Percentiles rank a stretch among this genome's conserved stretches.
Evolutionary conservation across 768 basidiomycete genomes (phyloP).

Genomic region (Phylloporus sp.): DNA sequence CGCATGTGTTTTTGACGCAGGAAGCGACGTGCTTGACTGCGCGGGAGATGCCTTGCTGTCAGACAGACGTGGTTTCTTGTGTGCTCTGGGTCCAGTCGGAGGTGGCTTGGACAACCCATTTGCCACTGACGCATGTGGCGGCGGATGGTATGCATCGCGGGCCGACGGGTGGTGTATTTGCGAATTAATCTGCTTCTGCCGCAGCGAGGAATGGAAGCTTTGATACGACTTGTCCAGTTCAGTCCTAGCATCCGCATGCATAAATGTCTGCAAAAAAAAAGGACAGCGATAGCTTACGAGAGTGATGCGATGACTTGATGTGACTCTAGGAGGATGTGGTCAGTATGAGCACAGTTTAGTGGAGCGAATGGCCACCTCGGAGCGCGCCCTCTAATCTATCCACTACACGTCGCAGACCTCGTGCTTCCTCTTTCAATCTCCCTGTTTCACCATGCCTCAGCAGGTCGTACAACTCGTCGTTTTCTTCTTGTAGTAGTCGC

Average conservation of each 20-base stretch:
- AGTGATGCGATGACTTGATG: conserved; percentile 66
- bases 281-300: conserved; percentile 51
- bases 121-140: conserved; percentile 28
- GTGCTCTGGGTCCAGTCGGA: conserved; percentile 76
- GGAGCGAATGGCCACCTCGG: conserved; percentile 49
- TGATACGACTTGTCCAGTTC: conserved; percentile 79
- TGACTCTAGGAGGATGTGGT: conserved; percentile 51
- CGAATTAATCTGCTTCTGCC: conserved; percentile 35
- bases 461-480: conserved; percentile 79
- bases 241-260: conserved; percentile 40
- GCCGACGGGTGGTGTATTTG: conserved; percentile 36
- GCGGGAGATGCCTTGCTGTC: conserved; percentile 41
- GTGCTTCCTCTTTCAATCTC: conserved; percentile 77
- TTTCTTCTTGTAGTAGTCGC: conserved; percentile 76
- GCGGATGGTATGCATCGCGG: conserved; percentile 41
- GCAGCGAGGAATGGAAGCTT: conserved; percentile 45
- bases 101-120: conserved; percentile 47
- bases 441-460: conserved; percentile 74
- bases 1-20: conserved; percentile 20
- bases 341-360: conserved; percentile 1
- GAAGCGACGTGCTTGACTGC: conserved; percentile 30
- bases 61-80: conserved; percentile 76
- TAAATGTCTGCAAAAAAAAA: conserved; percentile 9
- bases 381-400: conserved; percentile 70
- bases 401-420: conserved; percentile 62